These are phyloP conservation scores for Candida silvicultrix DNA, from an alignment of 805 yeast species.

Conservation along the genomic window DNA sequence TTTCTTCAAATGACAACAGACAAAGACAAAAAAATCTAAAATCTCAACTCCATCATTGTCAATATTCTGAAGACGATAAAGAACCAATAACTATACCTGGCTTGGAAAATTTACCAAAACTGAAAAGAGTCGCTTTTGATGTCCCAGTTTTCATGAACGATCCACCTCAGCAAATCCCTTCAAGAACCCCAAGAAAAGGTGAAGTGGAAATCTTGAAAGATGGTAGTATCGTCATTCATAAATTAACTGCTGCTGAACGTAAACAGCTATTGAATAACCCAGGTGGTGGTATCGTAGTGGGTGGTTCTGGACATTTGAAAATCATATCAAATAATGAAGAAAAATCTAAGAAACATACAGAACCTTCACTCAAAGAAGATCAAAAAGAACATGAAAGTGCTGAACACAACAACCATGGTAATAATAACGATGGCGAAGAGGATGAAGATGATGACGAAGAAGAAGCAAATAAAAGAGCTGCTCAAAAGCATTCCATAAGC, in stretches of 20 bases:
- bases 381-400: slow-evolving; percentile 15
- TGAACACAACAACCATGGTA: too few species aligned
- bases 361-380: too few species aligned
- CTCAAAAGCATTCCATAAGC: slow-evolving; percentile 23
- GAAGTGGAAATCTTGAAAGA: slow-evolving; percentile 61
- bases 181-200: slow-evolving; percentile 76
- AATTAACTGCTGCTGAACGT: slow-evolving; percentile 49
- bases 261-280: slow-evolving; percentile 34
- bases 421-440: too few species aligned
- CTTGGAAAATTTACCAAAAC: slow-evolving; percentile 29
- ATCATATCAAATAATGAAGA: slow-evolving; percentile 22
- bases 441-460: neutral
- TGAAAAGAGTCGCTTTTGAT: slow-evolving; percentile 72
- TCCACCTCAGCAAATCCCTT: slow-evolving; percentile 94
- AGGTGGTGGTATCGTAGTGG: slow-evolving; percentile 71
- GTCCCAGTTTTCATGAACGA: slow-evolving; percentile 69
- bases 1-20: slow-evolving; percentile 2
- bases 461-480: neutral
- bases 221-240: slow-evolving; percentile 48
- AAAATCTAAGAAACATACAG: too few species aligned
- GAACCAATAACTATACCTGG: slow-evolving; percentile 30
- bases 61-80: too few species aligned
- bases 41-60: slow-evolving; percentile 1
- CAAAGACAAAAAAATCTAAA: neutral
- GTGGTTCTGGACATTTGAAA: slow-evolving; percentile 66